Percentiles rank a stretch among this genome's conserved stretches.
phyloP scores from a whole-genome alignment of 2,329 filamentous ascomycete species.

The Exophiala sideris region DNA sequence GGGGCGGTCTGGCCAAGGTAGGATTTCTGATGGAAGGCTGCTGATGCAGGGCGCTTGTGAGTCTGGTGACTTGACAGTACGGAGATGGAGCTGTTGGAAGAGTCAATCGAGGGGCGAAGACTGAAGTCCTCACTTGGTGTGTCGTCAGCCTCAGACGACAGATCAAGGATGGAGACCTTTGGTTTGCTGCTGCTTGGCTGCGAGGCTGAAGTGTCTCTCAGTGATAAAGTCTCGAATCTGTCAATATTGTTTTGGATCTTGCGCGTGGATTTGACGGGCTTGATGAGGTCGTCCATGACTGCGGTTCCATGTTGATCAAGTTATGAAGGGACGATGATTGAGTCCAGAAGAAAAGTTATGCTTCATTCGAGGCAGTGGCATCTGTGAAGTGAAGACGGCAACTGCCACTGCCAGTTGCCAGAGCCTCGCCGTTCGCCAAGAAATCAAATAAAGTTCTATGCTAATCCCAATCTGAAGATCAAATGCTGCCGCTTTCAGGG shows the following conservation, averaged over 20 bases:
- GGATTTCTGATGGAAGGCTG: slow-evolving; percentile 25
- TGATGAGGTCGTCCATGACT: slow-evolving; percentile 53
- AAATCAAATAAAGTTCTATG: too few species aligned
- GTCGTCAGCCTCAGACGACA: slow-evolving; percentile 12
- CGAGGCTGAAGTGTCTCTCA: slow-evolving; percentile 14
- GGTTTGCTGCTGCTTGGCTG: slow-evolving; percentile 14
- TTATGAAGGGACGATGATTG: neutral
- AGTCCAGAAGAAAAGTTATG: too few species aligned
- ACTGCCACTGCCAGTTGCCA: too few species aligned
- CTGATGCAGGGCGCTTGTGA: slow-evolving; percentile 23
- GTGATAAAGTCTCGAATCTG: slow-evolving; percentile 36
- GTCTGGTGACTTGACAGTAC: slow-evolving; percentile 1
- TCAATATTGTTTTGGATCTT: slow-evolving; percentile 46
- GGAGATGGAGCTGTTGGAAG: slow-evolving; percentile 34
- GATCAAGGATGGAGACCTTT: slow-evolving; percentile 23
- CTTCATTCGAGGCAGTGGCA: too few species aligned
- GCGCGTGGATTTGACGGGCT: slow-evolving; percentile 55
- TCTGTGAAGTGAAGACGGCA: too few species aligned
- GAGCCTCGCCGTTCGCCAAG: too few species aligned
- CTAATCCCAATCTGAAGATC: too few species aligned
- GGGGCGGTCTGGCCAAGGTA: slow-evolving; percentile 19
- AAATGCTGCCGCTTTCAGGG: too few species aligned
- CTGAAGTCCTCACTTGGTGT: slow-evolving; percentile 11
- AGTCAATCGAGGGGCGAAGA: slow-evolving; percentile 23
- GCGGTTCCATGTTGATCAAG: slow-evolving; percentile 6